These are phyloP conservation scores for Fennellomyces sp. DNA, from an alignment of 371 early-diverging fungal species.

Conservation along the genomic window DNA sequence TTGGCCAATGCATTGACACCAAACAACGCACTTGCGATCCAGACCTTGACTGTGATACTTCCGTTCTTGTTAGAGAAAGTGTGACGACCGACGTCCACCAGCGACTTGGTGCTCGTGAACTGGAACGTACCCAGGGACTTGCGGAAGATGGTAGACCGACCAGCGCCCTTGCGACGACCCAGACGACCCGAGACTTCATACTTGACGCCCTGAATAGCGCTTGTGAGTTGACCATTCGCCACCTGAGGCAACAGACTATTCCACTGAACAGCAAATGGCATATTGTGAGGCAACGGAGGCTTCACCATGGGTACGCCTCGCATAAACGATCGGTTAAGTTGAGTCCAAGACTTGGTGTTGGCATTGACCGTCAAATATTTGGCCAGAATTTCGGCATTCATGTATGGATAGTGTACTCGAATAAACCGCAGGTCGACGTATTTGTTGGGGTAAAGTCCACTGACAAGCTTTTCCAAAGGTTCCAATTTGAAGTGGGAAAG, in stretches of 20 bases:
- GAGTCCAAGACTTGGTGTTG: slow-evolving; percentile 38
- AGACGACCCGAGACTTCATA: slow-evolving; percentile 54
- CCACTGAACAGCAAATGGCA: slow-evolving; percentile 55
- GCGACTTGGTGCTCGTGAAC: slow-evolving; percentile 50
- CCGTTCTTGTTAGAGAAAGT: slow-evolving; percentile 57
- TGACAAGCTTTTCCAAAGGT: slow-evolving; percentile 45
- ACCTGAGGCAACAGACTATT: slow-evolving; percentile 48
- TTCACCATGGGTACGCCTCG: slow-evolving; percentile 49
- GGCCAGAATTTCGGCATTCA: slow-evolving; percentile 59
- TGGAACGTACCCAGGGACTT: slow-evolving; percentile 55
- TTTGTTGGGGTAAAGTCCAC: slow-evolving; percentile 48
- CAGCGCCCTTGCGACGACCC: slow-evolving; percentile 50
- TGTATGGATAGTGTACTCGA: slow-evolving; percentile 53
- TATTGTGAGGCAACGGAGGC: slow-evolving; percentile 50
- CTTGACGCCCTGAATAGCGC: slow-evolving; percentile 56
- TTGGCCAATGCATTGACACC: slow-evolving; percentile 49
- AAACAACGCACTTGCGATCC: slow-evolving; percentile 54
- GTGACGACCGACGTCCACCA: slow-evolving; percentile 55
- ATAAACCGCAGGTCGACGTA: slow-evolving; percentile 43
- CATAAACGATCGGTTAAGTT: slow-evolving; percentile 46
- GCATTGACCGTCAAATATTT: slow-evolving; percentile 50
- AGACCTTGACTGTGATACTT: slow-evolving; percentile 57
- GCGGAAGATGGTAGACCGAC: slow-evolving; percentile 43
- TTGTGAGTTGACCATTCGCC: slow-evolving; percentile 42
- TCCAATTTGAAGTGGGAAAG: slow-evolving; percentile 36